These are phyloP conservation scores for Corylus heterophylla DNA, from an alignment of 306 rosid species.

Conservation along the genomic window DNA sequence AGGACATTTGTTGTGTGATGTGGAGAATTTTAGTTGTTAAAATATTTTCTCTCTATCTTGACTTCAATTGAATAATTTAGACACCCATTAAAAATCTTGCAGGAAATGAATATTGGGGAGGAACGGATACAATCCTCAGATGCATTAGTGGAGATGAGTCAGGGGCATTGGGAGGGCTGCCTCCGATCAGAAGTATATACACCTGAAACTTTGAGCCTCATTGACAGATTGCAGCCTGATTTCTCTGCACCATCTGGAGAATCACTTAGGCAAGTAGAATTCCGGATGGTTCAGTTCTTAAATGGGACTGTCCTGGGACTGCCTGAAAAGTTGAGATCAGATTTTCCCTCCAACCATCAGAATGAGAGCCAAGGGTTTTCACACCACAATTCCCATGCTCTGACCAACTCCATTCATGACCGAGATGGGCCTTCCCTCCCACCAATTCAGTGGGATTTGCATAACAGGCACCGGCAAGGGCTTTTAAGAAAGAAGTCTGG, in stretches of 20 bases:
- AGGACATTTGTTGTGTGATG: not conserved
- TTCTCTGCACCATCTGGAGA: conserved; percentile 92
- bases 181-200: conserved; percentile 83
- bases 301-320: conserved; percentile 69
- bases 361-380: conserved; percentile 60
- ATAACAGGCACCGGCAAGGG: conserved; percentile 68
- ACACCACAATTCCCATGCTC: conserved; percentile 59
- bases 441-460: conserved; percentile 63
- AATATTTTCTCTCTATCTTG: conserved; percentile 15
- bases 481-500: conserved; percentile 81
- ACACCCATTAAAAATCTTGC: conserved; percentile 20
- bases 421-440: conserved; percentile 66
- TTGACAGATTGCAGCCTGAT: conserved; percentile 87
- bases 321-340: conserved; percentile 73
- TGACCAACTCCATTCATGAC: conserved; percentile 63
- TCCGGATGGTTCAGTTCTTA: conserved; percentile 77
- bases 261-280: conserved; percentile 91
- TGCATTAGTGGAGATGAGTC: conserved; percentile 86
- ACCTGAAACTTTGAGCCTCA: conserved; percentile 62
- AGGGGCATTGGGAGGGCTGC: conserved; percentile 97
- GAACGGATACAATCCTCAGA: conserved; percentile 80
- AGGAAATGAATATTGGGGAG: conserved; percentile 73
- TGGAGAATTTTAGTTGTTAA: conserved; percentile 3
- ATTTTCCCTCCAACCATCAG: conserved; percentile 48
- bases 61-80: conserved; percentile 25